Base-by-base conservation (phyloP, 441 rosid genomes). In the Pelargonium australe region DNA sequence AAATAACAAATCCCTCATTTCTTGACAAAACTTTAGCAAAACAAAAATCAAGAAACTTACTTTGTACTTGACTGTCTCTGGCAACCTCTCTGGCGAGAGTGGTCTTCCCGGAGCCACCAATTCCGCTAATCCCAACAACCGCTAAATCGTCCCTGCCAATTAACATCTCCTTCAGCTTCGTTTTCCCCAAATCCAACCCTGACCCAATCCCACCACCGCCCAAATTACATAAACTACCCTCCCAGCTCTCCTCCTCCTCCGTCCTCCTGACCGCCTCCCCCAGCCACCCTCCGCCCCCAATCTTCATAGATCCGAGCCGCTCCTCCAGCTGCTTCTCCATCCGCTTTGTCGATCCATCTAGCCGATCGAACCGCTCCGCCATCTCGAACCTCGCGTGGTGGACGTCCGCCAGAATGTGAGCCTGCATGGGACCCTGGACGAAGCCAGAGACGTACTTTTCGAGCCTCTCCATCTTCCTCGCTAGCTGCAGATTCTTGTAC, bases 71-170 rank as follows among this genome's bases (percentile, higher is more conserved):
- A 67, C 75, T 72, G 65, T 93, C 97, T 72, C 73, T 80, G 66
- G 83, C 75, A 72, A 88, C 60, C 75, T 91, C 91, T 71, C 65
- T 72, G 28, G 92, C 98, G 77, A 93, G 75, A 64, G 98, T 90
- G 7, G 98, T 90, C 67, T 93, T 93, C 0, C 98, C 98, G 0
- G 91, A 90, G 37, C 96, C 98, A 0, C 95, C 98, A 73, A 89
- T 91, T 1, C 98, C 97, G 70, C 71, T 67, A 53, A 91, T 89
- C 57, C 92, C 97, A 41, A 87, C 58, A 64, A 89, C 66, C 28
- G 70, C 72, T 25, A 73, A 67, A 66, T 68, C 73, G 1, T 87
- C 82, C 16, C 78, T 68, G 20, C 49, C 83, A 10, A 82, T 74
- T 14, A 93, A 13, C 95, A 85, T 84, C 78, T 87, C 90, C 81